These are phyloP conservation scores for Fusarium sacchari DNA, from an alignment of 2,329 filamentous ascomycete species.

Conservation along the genomic window DNA sequence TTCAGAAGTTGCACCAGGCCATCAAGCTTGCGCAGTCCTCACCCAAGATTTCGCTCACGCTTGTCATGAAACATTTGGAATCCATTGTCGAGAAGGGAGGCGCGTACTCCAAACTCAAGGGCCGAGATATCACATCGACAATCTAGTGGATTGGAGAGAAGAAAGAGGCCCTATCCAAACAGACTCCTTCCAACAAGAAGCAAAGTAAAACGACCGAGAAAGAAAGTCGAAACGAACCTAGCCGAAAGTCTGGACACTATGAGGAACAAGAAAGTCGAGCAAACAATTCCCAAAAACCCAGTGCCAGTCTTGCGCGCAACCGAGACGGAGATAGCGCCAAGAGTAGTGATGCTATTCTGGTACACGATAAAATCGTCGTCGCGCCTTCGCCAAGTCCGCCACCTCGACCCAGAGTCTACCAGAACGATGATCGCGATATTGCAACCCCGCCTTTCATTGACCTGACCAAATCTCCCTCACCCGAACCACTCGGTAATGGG, in stretches of 20 bases:
- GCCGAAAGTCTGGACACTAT: not conserved
- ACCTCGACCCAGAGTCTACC: not conserved
- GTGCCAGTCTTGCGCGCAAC: not conserved
- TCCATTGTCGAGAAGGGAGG: not conserved
- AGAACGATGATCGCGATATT: not conserved
- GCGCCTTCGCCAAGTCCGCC: not conserved
- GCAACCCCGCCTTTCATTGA: not conserved
- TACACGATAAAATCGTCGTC: not conserved
- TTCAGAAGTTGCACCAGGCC: not conserved
- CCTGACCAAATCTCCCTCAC: not conserved
- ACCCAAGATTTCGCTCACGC: not conserved
- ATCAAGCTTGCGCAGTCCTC: not conserved
- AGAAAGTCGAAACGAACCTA: not conserved
- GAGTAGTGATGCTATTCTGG: not conserved
- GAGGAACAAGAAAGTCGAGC: not conserved
- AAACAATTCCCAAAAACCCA: not conserved
- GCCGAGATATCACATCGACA: not conserved
- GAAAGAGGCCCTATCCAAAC: not conserved
- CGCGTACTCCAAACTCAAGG: not conserved
- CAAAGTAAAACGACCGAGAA: not conserved
- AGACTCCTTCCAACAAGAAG: not conserved
- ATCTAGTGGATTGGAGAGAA: not conserved
- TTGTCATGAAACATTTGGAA: not conserved
- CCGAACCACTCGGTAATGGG: not conserved
- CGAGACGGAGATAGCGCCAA: not conserved